Evolutionary conservation across 371 early-diverging fungal species (phyloP).

Genomic region (Mucor indicus): DNA sequence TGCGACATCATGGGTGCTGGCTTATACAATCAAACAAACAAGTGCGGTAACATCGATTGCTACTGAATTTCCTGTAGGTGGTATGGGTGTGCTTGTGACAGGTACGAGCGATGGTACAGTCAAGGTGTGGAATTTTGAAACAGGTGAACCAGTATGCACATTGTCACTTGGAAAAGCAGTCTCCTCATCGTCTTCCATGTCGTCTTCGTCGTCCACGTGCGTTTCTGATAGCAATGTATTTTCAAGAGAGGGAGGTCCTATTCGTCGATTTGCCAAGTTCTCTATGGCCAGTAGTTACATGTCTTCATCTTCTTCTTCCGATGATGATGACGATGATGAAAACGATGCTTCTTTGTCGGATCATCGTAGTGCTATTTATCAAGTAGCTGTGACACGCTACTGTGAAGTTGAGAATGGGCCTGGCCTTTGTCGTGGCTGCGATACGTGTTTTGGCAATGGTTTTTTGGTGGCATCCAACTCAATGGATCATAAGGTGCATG

Average conservation of each 20-base stretch:
- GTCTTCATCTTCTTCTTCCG: not conserved
- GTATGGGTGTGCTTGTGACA: conserved; percentile 57
- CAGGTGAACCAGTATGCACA: conserved; percentile 50
- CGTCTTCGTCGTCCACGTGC: not conserved
- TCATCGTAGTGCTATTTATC: conserved; percentile 24
- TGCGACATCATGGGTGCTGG: conserved; percentile 21
- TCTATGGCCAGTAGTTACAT: not conserved
- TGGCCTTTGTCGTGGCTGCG: conserved; percentile 23
- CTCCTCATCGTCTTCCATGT: not conserved
- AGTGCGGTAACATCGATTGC: conserved; percentile 23
- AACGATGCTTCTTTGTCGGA: conserved; percentile 4
- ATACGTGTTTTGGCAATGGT: conserved; percentile 33
- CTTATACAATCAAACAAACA: conserved; percentile 22
- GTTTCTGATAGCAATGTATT: not conserved
- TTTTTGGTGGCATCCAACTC: conserved; percentile 32
- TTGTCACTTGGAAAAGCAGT: conserved; percentile 26
- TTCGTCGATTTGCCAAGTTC: conserved; percentile 16
- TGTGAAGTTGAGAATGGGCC: conserved; percentile 30
- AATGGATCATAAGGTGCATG: conserved; percentile 26
- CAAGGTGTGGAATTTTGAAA: conserved; percentile 89
- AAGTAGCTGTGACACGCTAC: conserved; percentile 26
- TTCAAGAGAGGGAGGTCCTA: conserved; percentile 13
- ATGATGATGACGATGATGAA: conserved; percentile 1
- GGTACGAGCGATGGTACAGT: conserved; percentile 83
- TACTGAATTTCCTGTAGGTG: conserved; percentile 29